A percentile compares a stretch with the other conserved stretches of the same genome.
Conservation (phyloP, 2,329 filamentous ascomycete genomes). For the Cytospora leucostoma region DNA sequence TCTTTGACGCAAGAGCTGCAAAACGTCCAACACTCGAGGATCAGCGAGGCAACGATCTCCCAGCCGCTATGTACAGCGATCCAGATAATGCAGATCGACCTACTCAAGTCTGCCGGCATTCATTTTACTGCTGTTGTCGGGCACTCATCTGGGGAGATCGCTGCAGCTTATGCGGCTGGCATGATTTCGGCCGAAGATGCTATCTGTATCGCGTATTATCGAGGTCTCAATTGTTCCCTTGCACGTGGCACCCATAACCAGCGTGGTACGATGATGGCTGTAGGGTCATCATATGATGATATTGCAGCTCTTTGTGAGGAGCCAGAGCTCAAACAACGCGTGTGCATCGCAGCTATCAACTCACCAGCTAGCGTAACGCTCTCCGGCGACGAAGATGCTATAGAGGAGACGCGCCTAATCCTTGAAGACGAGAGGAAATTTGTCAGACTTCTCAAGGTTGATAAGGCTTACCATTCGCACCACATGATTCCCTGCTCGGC, state of each 20-base stretch:
- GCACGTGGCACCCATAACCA: conserved; percentile 2
- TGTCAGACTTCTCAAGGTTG: conserved; percentile 38
- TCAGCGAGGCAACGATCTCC: conserved; percentile 24
- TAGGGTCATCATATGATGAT: conserved; percentile 12
- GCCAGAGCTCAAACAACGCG: conserved; percentile 30
- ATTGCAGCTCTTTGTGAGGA: conserved; percentile 28
- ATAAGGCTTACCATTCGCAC: conserved; percentile 44
- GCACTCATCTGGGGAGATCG: conserved; percentile 33
- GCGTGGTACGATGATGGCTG: conserved; percentile 22
- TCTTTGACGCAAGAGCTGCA: conserved; percentile 3
- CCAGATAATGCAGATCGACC: conserved; percentile 41
- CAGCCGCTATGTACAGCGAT: conserved; percentile 41
- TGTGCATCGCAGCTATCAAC: conserved; percentile 35
- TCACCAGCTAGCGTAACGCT: conserved; percentile 35
- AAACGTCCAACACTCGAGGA: conserved; percentile 20
- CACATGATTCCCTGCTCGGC: conserved; percentile 37
- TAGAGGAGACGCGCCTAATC: conserved; percentile 32
- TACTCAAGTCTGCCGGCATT: conserved; percentile 34
- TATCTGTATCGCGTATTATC: conserved; percentile 32
- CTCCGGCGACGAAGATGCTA: conserved; percentile 34
- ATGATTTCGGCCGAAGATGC: conserved; percentile 29
- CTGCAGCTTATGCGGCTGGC: conserved; percentile 23
- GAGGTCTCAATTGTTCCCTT: conserved; percentile 18
- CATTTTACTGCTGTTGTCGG: conserved; percentile 33
- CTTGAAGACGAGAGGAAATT: conserved; percentile 35